Conservation (phyloP, 2,329 filamentous ascomycete genomes). For the Kalmusia sp. region DNA sequence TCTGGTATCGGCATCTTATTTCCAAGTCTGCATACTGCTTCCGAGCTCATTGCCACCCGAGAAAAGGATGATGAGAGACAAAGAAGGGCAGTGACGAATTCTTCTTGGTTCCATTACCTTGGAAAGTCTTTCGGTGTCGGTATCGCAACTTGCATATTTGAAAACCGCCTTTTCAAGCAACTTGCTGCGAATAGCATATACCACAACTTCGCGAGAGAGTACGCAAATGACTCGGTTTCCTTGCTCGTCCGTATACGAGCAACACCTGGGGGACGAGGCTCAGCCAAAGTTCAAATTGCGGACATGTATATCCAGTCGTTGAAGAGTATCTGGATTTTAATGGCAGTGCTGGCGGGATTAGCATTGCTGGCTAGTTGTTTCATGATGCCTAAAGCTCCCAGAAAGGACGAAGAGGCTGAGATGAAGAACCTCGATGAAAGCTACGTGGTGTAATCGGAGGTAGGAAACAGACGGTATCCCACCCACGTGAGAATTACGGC, state of each 20-base stretch:
- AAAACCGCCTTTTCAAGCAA: conserved; percentile 34
- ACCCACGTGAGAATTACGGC: not conserved
- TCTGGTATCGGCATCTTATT: conserved; percentile 54
- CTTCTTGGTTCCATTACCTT: conserved; percentile 56
- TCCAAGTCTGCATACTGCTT: conserved; percentile 52
- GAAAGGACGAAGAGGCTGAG: conserved; percentile 4
- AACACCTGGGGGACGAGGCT: conserved; percentile 19
- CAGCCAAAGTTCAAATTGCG: conserved; percentile 20
- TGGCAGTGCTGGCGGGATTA: conserved; percentile 33
- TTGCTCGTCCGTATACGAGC: conserved; percentile 32
- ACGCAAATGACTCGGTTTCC: conserved; percentile 30
- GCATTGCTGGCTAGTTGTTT: conserved; percentile 30
- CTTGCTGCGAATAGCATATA: conserved; percentile 27
- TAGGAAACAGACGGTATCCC: not conserved
- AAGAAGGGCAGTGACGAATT: conserved; percentile 48
- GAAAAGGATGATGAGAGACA: conserved; percentile 10
- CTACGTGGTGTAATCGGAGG: conserved; percentile 8
- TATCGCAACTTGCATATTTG: conserved; percentile 54
- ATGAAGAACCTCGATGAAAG: conserved; percentile 7
- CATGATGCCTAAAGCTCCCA: conserved; percentile 13
- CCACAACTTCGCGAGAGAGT: conserved; percentile 22
- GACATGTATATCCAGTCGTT: conserved; percentile 35
- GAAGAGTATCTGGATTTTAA: conserved; percentile 36
- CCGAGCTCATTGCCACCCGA: conserved; percentile 25
- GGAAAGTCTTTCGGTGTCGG: conserved; percentile 58